Evolutionary conservation across 257 asterid species (phyloP), one percentile per base, ranked within the genome.

Genomic region (Rubia yunnanensis): DNA sequence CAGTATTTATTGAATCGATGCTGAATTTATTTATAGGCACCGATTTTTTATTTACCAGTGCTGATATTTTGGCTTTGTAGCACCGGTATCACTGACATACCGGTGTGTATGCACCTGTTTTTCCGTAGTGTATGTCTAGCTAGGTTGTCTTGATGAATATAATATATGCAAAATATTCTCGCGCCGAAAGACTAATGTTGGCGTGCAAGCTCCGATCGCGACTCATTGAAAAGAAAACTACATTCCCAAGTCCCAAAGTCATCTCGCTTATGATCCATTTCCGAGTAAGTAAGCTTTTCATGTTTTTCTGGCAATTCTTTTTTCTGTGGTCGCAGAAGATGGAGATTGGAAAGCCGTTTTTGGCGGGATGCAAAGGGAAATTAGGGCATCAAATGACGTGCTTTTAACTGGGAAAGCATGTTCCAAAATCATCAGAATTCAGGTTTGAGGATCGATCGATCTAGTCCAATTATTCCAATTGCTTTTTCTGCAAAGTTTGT

Each of bases 401-500:
- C 56, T 59, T 17, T 31, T 52, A 36, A 53, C 56, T 26, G 23
- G 52, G 69, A 53, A 52, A 70, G 24, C 31, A 52, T 66, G 57
- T n/a, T 36, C 49, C 32, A 70, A 41, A 66, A 50, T 26, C 41
- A n/a, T 58, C 69, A 70, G 66, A 49, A 57, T 24, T n/a, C 63
- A 28, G n/a, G 48, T 27, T 60, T 26, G 7, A 26, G 65, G 63
- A 65, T 73, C 69, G 2, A n/a, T n/a, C n/a, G n/a, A n/a, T n/a
- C n/a, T n/a, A 73, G 76, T 70, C 60, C 62, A 41, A 44, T 31
- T 65, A 58, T 77, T 73, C 70, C 65, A 32, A 50, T 61, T 62
- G 48, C 50, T 30, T 59, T 50, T 70, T 76, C 66, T 61, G 60
- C 65, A 73, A 73, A 72, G 77, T 35, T 30, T 15, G 32, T 10